Evolutionary conservation across 2,329 filamentous ascomycete genomes (phyloP).

Genomic region (Endoconidiophora polonica): DNA sequence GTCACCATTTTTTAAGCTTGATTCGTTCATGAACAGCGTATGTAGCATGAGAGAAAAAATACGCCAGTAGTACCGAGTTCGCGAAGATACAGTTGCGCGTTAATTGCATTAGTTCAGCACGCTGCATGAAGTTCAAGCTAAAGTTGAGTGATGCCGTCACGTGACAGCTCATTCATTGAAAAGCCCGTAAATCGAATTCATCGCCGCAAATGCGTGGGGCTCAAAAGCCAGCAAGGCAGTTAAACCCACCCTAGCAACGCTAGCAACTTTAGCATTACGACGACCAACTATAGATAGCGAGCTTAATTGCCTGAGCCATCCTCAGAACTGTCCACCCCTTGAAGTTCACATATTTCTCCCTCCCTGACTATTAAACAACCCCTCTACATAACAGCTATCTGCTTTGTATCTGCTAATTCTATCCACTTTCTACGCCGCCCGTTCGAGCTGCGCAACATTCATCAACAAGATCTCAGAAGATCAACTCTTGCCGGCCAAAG

Average conservation of each 20-base stretch:
- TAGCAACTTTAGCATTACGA: too few species aligned
- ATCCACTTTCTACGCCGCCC: not conserved
- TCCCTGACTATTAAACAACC: not conserved
- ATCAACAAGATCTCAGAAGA: too few species aligned
- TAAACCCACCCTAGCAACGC: too few species aligned
- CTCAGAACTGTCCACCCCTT: conserved; percentile 3
- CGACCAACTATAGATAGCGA: not conserved
- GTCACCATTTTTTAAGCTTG: conserved; percentile 3
- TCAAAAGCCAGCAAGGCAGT: conserved; percentile 10
- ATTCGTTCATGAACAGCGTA: not conserved
- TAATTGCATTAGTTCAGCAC: not conserved
- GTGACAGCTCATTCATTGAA: not conserved
- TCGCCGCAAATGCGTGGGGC: too few species aligned
- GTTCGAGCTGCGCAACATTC: too few species aligned
- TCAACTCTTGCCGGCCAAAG: too few species aligned
- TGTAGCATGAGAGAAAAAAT: too few species aligned
- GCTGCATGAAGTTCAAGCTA: not conserved
- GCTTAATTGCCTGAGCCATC: not conserved
- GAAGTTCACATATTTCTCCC: not conserved
- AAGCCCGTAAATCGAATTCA: not conserved
- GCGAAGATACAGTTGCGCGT: not conserved
- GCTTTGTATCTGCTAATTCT: not conserved
- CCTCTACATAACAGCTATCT: not conserved
- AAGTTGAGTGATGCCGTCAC: too few species aligned
- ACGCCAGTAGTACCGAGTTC: not conserved